These are phyloP conservation scores for Baorangia bicolor DNA, from an alignment of 768 basidiomycete genomes.

Conservation along the genomic window DNA sequence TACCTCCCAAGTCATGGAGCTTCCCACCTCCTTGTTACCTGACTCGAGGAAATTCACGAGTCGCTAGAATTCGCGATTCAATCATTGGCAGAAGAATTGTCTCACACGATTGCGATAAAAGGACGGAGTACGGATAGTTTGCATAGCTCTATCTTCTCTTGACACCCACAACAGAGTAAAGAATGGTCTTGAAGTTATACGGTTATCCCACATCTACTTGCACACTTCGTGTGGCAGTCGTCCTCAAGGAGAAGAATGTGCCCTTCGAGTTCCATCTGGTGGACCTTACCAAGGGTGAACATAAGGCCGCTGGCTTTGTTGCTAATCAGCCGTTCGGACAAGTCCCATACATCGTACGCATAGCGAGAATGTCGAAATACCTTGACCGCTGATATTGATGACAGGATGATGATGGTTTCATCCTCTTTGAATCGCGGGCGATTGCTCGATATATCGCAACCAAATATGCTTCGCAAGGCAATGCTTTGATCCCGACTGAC, in stretches of 20 bases:
- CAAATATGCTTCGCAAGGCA: slow-evolving; percentile 39
- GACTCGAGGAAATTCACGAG: too few species aligned
- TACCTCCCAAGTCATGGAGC: not conserved
- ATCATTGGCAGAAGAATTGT: not conserved
- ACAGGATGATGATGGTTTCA: slow-evolving; percentile 41
- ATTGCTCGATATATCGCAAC: slow-evolving; percentile 41
- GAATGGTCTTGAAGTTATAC: slow-evolving; percentile 24
- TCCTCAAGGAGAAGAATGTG: slow-evolving; percentile 54
- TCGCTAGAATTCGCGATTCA: too few species aligned
- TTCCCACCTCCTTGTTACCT: not conserved
- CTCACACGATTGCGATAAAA: slow-evolving; percentile 14
- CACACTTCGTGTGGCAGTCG: slow-evolving; percentile 49
- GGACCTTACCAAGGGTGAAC: slow-evolving; percentile 41
- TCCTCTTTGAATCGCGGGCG: slow-evolving; percentile 43
- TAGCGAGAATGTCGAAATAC: too few species aligned
- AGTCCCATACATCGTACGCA: slow-evolving; percentile 36
- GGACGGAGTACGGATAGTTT: not conserved
- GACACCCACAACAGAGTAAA: not conserved
- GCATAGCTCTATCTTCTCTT: not conserved
- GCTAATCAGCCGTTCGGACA: slow-evolving; percentile 57
- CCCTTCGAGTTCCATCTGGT: slow-evolving; percentile 48
- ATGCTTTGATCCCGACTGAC: slow-evolving; percentile 37
- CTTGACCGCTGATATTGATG: not conserved
- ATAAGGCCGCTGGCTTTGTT: slow-evolving; percentile 47
- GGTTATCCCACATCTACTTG: slow-evolving; percentile 37